phyloP scores from a whole-genome alignment of 441 rosid genomes.

The California macrophylla region DNA sequence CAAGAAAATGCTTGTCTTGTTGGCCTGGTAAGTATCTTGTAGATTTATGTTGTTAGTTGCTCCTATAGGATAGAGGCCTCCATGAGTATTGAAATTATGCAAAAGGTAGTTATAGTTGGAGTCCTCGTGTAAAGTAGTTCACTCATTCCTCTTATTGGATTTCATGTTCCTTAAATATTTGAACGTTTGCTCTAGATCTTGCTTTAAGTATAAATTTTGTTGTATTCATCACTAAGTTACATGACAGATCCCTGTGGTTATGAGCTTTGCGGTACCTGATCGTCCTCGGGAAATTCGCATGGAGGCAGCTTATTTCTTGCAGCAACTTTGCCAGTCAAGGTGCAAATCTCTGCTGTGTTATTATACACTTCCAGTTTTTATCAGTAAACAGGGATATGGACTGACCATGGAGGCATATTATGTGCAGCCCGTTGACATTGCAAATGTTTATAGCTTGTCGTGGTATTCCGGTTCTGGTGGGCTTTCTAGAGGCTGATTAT shows the following conservation, averaged over 20 bases:
- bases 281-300: slow-evolving; percentile 79
- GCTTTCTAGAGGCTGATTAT: slow-evolving; percentile 92
- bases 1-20: slow-evolving; percentile 96
- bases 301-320: slow-evolving; percentile 89
- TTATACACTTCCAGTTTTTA: slow-evolving; percentile 1
- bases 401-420: slow-evolving; percentile 23
- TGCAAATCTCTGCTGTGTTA: slow-evolving; percentile 20
- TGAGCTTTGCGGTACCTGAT: slow-evolving; percentile 66
- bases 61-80: background rate
- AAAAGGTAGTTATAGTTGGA: background rate
- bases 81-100: background rate
- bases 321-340: slow-evolving; percentile 98
- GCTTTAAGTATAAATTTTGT: slow-evolving; percentile 6
- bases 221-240: slow-evolving; percentile 23
- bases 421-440: slow-evolving; percentile 72
- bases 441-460: slow-evolving; percentile 97
- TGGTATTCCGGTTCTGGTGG: slow-evolving; percentile 90
- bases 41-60: background rate
- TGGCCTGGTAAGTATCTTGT: slow-evolving; percentile 58
- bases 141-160: slow-evolving; percentile 6
- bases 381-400: slow-evolving; percentile 18
- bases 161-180: background rate
- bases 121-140: background rate
- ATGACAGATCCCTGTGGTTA: slow-evolving; percentile 77
- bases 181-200: background rate